Base-by-base conservation (phyloP, 2,329 filamentous ascomycete species). In the Aspergillus fumigatiaffinis region DNA sequence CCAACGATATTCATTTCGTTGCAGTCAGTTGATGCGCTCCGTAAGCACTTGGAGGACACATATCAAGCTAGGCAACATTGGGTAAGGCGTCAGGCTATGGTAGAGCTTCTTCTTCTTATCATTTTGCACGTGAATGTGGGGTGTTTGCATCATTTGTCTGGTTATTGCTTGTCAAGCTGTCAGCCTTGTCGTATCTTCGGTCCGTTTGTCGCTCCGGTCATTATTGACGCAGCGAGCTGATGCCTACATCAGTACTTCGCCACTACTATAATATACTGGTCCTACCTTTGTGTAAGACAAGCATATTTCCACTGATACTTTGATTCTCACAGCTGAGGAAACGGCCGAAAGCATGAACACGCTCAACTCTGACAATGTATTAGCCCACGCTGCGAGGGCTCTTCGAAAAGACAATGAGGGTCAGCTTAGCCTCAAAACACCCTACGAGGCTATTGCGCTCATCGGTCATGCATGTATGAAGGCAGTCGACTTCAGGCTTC, bases 381-480 rank as follows among this genome's bases (percentile, higher is more conserved):
- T 76, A 38, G 64, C 65, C 7, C 60, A 75, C 29, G 73, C 70
- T 4, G 65, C 66, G 23, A 62, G 60, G 57, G 70, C 72, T 59
- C 61, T 77, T 21, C 62, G 65, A 21, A 58, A 63, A 25, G 66
- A 69, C 56, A 63, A 57, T 29, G 65, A 65, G 41, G 60, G 58
- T 25, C 65, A 68, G 50, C 62, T 61, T 25, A 69, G 59, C 51
- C 64, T 80, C 59, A 73, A 74, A 51, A 73, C 73, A 60, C 59
- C 88, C 0, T 91, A 89, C 71, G 92, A 97, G 76, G 91, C 89
- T 50, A 80, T 97, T 59, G 91, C 91, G 17, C 83, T 97, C 25
- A 87, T 95, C 61, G 81, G 87, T 21, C 93, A 99, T 73, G 89
- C 91, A 3, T 91, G 87, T 67, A 90, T 97, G 86, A 73, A 84